phyloP scores from a whole-genome alignment of 495 filamentous ascomycete species.

The Aspergillus affinis region DNA sequence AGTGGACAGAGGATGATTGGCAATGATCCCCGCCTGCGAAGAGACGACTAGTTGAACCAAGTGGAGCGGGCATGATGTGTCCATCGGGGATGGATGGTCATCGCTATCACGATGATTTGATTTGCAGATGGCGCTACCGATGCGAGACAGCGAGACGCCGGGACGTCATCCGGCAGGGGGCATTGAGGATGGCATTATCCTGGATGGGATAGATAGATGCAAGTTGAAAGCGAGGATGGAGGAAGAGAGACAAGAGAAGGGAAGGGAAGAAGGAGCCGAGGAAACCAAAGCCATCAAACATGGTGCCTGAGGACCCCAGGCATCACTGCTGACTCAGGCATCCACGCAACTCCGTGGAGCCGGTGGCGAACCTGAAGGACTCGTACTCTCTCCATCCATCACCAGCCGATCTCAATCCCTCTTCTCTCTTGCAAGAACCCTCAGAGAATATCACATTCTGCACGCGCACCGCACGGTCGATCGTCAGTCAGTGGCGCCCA shows the following conservation, averaged over 20 bases:
- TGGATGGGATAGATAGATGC: too few species aligned
- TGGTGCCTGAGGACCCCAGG: background rate
- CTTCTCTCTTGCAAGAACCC: too few species aligned
- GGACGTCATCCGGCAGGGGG: background rate
- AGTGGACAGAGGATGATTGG: background rate
- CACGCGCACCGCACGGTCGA: background rate
- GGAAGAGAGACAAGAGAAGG: slow-evolving; percentile 23
- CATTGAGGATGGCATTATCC: background rate
- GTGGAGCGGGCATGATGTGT: background rate
- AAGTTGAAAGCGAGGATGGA: slow-evolving; percentile 3
- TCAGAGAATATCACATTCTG: too few species aligned
- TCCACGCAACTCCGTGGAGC: background rate
- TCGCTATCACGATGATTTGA: background rate
- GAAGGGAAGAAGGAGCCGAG: slow-evolving; percentile 6
- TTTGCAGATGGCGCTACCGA: background rate
- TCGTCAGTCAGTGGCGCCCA: too few species aligned
- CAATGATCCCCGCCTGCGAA: background rate
- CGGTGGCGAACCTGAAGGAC: background rate
- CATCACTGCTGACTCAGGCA: background rate
- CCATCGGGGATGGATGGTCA: background rate
- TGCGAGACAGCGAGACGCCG: background rate
- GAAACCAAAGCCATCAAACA: background rate
- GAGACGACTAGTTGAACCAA: background rate
- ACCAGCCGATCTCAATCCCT: background rate
- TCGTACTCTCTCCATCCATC: background rate